Evolutionary conservation across 2,329 filamentous ascomycete species (phyloP), one percentile per base, ranked within the genome.

Genomic region (Herpotrichia juniperi): DNA sequence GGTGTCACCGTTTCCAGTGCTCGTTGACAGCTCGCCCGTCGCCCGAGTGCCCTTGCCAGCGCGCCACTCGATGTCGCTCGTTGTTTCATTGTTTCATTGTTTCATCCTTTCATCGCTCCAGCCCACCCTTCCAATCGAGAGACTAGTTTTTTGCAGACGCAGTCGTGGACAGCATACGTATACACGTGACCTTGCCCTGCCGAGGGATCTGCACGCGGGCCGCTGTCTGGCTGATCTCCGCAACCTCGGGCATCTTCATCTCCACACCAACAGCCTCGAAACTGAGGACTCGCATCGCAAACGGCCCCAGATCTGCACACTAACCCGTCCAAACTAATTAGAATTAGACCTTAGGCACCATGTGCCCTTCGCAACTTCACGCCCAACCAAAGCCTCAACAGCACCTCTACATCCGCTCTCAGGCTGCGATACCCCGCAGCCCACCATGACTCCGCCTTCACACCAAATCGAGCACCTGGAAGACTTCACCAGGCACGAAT

Each of bases 401-500:
- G 8, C 28, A 3, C 12, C 17, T 45, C 28, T 30, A 26, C 7
- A 14, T 30, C 9, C 28, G 22, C 16, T 12, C 28, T 24, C 25
- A 19, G n/a, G n/a, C n/a, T n/a, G n/a, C n/a, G n/a, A 22, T n/a
- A 24, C 19, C 42, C 28, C 16, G 16, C 42, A 9, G 11, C 16
- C 26, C 26, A 34, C 42, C n/a, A 45, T 45, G 42, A 32, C 42
- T 17, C 28, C 28, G 16, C 28, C 30, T 22, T 9, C 28, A n/a
- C 44, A 39, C 16, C 21, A 24, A 16, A 48, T 50, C 31, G 66
- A 69, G 21, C 65, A 59, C 40, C 40, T 67, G 8, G 58, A 65
- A 50, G 65, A 67, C 52, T 62, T 68, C 50, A 67, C 59, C 3
- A 51, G 50, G 2, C 57, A 57, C 48, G 53, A 59, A 42, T 68